Evolutionary conservation across 2,329 filamentous ascomycete genomes (phyloP), one percentile per base, ranked within the genome.

Genomic region (Neocatenulostroma microsporum): DNA sequence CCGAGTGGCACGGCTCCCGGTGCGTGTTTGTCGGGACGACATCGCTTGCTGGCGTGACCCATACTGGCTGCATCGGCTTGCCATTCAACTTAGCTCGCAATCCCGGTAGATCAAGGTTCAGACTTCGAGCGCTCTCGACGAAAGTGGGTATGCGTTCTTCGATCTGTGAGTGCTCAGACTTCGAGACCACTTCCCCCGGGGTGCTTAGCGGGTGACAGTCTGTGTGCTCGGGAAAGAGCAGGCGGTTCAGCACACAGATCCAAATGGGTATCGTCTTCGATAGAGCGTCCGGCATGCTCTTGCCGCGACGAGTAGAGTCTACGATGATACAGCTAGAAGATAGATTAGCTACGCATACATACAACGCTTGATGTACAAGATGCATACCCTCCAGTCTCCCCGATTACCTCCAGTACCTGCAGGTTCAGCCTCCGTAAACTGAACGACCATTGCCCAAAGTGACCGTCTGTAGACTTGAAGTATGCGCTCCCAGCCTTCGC

Each of bases 381-480:
- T 21, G 3, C 9, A 9, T 62, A 85, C 72, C 87, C 87, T 51
- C 83, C 77, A 60, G 76, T 56, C 38, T 66, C 54, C 42, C 73
- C 77, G 37, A 89, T 71, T 26, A 88, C 53, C 21, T 78, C 71
- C 33, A 95, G 60, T 12, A 96, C 57, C 46, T 94, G 84, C 51
- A 94, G 57, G 57, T 98, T 98, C 53, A 96, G 63, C 46, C 91
- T 72, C 45, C 91, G 69, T 15, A 81, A 73, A 62, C 84, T 94
- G 56, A 96, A 94, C 43, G 80, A 76, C 91, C 91, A 98, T 54
- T 93, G 80, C 7, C 84, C 80, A 35, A 80, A 78, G 60, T 98
- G 91, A 1, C 91, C 91, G 63, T 98, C 91, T 2, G 91, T 98
- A 62, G 85, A 94, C 70, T 98, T 98, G 65, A 96, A 98, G 63